Conservation (phyloP, 2,329 filamentous ascomycete species). For the Mycosphaerelloides madeirae region DNA sequence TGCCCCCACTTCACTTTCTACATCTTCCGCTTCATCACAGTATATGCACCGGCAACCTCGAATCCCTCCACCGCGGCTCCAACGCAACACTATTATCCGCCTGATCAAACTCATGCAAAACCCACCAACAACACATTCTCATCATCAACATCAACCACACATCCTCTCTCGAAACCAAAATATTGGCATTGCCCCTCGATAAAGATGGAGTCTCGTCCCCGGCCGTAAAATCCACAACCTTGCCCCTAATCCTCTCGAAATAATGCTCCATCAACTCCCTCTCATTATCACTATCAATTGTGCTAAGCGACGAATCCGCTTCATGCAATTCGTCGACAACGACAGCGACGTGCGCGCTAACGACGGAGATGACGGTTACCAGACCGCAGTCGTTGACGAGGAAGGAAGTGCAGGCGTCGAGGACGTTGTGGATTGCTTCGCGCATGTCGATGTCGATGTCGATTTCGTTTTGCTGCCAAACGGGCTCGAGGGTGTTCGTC, state of each 20-base stretch:
- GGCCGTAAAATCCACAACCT: not conserved
- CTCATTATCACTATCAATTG: slow-evolving; percentile 7
- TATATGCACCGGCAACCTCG: slow-evolving; percentile 12
- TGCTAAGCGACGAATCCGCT: slow-evolving; percentile 4
- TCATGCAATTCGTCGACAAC: slow-evolving; percentile 6
- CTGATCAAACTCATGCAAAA: slow-evolving; percentile 13
- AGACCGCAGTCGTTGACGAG: slow-evolving; percentile 5
- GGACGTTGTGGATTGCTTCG: slow-evolving; percentile 5
- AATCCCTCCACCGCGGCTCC: slow-evolving; percentile 9
- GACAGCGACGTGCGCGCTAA: slow-evolving; percentile 6
- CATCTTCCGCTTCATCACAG: no score
- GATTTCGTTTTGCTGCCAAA: slow-evolving; percentile 3
- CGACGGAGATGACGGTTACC: not conserved
- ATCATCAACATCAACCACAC: slow-evolving; percentile 12
- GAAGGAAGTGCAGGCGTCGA: slow-evolving; percentile 2
- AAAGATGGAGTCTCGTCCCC: no score
- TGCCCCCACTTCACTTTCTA: no score
- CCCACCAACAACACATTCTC: slow-evolving; percentile 12
- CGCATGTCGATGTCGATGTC: slow-evolving; percentile 8
- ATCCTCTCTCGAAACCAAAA: slow-evolving; percentile 1
- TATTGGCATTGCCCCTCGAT: no score
- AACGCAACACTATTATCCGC: slow-evolving; percentile 5
- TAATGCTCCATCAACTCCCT: slow-evolving; percentile 8
- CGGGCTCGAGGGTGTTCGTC: not conserved
- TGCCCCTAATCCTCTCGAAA: slow-evolving; percentile 4